phyloP scores from a whole-genome alignment of 495 filamentous ascomycete genomes.

The Daldinia concentrica region DNA sequence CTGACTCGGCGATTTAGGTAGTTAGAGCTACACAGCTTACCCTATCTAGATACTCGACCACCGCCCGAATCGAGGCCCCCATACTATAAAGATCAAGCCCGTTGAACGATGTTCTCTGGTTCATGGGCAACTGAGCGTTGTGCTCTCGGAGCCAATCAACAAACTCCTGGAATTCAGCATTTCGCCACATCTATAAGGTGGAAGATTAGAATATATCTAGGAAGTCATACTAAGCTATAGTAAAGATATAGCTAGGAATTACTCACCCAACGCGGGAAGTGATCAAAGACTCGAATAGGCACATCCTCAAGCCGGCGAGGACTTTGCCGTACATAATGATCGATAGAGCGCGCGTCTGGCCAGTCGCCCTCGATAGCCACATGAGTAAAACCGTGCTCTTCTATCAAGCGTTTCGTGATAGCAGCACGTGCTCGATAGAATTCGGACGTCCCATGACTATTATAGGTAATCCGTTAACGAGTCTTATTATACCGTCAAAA shows the following conservation, averaged over 20 bases:
- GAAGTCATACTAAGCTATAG: background rate
- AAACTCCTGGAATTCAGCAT: conserved; percentile 60
- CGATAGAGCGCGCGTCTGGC: conserved; percentile 62
- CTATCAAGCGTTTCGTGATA: conserved; percentile 58
- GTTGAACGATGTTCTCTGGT: conserved; percentile 56
- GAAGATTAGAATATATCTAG: background rate
- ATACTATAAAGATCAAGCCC: conserved; percentile 65
- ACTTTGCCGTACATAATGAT: conserved; percentile 54
- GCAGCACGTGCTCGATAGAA: conserved; percentile 30
- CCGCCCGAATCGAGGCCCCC: conserved; percentile 58
- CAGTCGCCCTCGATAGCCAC: conserved; percentile 64
- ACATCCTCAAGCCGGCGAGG: conserved; percentile 13
- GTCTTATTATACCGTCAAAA: no score
- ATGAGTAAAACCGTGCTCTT: conserved; percentile 60
- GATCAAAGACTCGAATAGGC: conserved; percentile 53
- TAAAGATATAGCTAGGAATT: background rate
- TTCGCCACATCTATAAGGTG: conserved; percentile 59
- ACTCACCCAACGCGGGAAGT: conserved; percentile 60
- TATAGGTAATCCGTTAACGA: background rate
- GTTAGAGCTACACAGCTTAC: no score
- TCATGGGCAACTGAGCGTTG: conserved; percentile 50
- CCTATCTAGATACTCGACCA: conserved; percentile 61
- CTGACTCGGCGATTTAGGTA: no score
- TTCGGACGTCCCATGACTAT: conserved; percentile 32
- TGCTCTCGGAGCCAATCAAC: conserved; percentile 52